Evolutionary conservation across 225 moss, liverwort and hornwort genomes (phyloP), one percentile per base, ranked within the genome.

Genomic region (Neckera pumila): DNA sequence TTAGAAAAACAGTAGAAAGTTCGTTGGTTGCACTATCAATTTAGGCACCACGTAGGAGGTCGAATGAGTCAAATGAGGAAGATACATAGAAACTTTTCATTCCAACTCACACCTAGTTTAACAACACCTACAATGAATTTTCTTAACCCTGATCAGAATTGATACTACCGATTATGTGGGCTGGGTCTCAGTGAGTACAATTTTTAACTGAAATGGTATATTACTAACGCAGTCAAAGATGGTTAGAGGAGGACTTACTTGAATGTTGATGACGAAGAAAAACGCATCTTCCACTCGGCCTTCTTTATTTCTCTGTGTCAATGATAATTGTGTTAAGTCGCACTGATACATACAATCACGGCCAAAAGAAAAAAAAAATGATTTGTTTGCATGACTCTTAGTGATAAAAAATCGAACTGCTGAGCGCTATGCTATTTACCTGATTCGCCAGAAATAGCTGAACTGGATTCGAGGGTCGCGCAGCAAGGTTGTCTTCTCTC

Each of bases 251-350:
- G 70, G 79, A 86, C 92, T 88, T 77, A 98, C 98, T 94, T 98
- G 98, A 78, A 99, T 92, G 70, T 99, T 99, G 90, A 99, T 92
- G 56, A 99, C 81, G 79, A 97, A 97, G 86, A 99, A 99, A 84
- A 92, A 97, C 28, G 92, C 89, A 82, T 92, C 83, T 26, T 90
- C 90, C 38, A 90, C 81, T 89, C 62, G 93, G 34, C 89, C 90
- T 78, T 83, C 91, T 87, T 87, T 93, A 81, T 86, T 95, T 86
- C 90, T 91, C 90, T 94, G 90, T 80, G 61, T 38, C 23, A 72
- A 84, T 38, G 61, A 81, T 14, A 58, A 26, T 81, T 40, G 49
- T 53, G 62, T 76, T 76, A 62, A 86, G 80, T 72, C 66, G 45
- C 58, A 51, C 10, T 77, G 11, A 10, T 67, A 9, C 66, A 75